Conservation (phyloP, 2,329 filamentous ascomycete species). For the Chrysoporthe cubensis region DNA sequence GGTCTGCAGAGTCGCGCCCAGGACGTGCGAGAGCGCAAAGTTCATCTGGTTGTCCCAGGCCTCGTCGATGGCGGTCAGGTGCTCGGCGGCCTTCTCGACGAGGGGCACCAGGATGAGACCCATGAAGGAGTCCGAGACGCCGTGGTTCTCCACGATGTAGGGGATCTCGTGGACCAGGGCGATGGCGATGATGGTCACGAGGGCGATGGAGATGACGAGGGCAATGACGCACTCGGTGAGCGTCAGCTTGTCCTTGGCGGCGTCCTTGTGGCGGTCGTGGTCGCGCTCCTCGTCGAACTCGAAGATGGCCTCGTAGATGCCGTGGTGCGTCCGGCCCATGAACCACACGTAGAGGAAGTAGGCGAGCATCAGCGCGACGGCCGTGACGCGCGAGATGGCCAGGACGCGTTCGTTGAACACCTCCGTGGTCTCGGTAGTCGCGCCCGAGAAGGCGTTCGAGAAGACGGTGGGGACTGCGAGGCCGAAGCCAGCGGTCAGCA, state of each 20-base stretch:
- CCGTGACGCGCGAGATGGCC: constrained; percentile 61
- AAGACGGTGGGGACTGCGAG: constrained; percentile 44
- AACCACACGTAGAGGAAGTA: constrained; percentile 61
- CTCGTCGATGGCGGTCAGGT: constrained; percentile 82
- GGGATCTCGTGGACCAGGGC: constrained; percentile 65
- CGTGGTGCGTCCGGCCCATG: constrained; percentile 63
- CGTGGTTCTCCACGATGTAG: constrained; percentile 36
- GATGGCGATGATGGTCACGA: constrained; percentile 46
- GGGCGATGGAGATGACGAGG: constrained; percentile 47
- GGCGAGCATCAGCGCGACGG: constrained; percentile 60
- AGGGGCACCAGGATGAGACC: constrained; percentile 79
- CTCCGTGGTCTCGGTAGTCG: constrained; percentile 25
- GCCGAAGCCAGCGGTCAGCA: constrained; percentile 69
- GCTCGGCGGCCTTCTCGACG: constrained; percentile 85
- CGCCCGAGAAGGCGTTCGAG: constrained; percentile 11
- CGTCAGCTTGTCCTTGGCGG: constrained; percentile 61
- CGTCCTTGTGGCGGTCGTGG: constrained; percentile 51
- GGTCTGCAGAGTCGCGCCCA: constrained; percentile 87
- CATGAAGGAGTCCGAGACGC: constrained; percentile 41
- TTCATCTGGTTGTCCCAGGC: constrained; percentile 85
- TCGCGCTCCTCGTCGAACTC: constrained; percentile 50
- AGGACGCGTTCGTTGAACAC: constrained; percentile 48
- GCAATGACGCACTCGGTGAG: constrained; percentile 62
- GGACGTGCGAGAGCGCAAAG: constrained; percentile 81
- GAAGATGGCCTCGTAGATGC: constrained; percentile 63